These are phyloP conservation scores for Kewa caespitosa DNA, from an alignment of 179 eudicot genomes.

Conservation along the genomic window DNA sequence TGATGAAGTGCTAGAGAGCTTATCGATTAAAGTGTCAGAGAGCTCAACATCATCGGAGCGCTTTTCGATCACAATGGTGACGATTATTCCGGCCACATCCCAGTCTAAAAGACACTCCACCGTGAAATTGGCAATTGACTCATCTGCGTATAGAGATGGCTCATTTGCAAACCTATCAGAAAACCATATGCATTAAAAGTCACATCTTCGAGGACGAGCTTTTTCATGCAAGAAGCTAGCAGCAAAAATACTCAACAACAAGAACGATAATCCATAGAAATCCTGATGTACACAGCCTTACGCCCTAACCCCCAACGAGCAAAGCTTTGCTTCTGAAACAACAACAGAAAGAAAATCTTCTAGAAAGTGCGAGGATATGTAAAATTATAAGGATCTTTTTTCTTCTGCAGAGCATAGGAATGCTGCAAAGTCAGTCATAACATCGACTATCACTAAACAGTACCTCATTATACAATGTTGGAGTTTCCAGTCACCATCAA, in stretches of 20 bases:
- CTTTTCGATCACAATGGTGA: conserved; percentile 12
- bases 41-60: not conserved
- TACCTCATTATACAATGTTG: conserved; percentile 22
- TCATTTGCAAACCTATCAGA: conserved; percentile 19
- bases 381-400: no score
- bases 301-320: no score
- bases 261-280: no score
- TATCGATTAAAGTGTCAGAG: conserved; percentile 3
- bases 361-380: no score
- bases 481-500: conserved; percentile 14
- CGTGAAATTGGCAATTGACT: conserved; percentile 5
- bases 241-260: no score
- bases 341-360: no score
- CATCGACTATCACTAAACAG: not conserved
- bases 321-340: no score
- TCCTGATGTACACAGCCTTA: no score
- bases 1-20: conserved; percentile 9
- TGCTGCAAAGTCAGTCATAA: not conserved
- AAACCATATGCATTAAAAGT: not conserved
- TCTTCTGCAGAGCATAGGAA: no score
- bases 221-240: not conserved
- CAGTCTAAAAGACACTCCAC: conserved; percentile 13
- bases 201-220: not conserved
- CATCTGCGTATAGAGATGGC: conserved; percentile 2
- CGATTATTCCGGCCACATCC: conserved; percentile 10